Evolutionary conservation across 345 rosid species (phyloP).

Genomic region (Acer yangbiense): DNA sequence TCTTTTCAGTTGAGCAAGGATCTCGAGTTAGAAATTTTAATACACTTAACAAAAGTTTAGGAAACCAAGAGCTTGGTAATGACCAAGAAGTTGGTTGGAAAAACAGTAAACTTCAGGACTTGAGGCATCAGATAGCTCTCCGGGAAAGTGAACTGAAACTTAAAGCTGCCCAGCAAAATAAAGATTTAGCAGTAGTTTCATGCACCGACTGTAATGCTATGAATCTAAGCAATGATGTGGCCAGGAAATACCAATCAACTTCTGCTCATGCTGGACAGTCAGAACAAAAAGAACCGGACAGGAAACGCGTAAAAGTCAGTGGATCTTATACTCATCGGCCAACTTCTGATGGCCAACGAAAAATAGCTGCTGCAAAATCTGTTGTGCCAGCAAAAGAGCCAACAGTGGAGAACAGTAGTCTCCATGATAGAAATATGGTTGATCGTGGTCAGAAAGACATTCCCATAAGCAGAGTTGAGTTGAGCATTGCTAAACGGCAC

Average conservation of each 20-base stretch:
- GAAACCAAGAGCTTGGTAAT: constrained; percentile 44
- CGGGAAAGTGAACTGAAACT: constrained; percentile 83
- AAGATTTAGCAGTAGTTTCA: constrained; percentile 45
- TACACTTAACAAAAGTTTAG: constrained; percentile 38
- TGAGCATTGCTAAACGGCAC: constrained; percentile 32
- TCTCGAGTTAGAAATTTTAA: constrained; percentile 39
- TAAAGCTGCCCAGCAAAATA: constrained; percentile 62
- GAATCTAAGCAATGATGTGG: constrained; percentile 33
- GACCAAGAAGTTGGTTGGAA: constrained; percentile 47
- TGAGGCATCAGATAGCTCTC: constrained; percentile 90
- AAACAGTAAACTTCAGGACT: constrained; percentile 61
- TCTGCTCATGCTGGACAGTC: constrained; percentile 38
- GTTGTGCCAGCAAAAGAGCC: constrained; percentile 31
- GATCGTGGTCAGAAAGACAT: constrained; percentile 33
- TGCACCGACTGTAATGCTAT: constrained; percentile 21
- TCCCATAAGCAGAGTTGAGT: constrained; percentile 35
- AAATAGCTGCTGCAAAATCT: constrained; percentile 35
- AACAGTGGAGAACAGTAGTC: constrained; percentile 24
- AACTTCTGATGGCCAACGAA: constrained; percentile 32
- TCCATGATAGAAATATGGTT: constrained; percentile 25
- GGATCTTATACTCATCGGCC: constrained; percentile 40
- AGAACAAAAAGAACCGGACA: constrained; percentile 59
- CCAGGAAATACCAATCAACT: constrained; percentile 39
- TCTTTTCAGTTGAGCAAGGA: constrained; percentile 37
- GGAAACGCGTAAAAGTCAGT: constrained; percentile 60